A percentile compares a stretch with the other conserved stretches of the same genome.
These are phyloP conservation scores for Cucurbitaria berberidis DNA, from an alignment of 2,329 filamentous ascomycete genomes.

Conservation along the genomic window DNA sequence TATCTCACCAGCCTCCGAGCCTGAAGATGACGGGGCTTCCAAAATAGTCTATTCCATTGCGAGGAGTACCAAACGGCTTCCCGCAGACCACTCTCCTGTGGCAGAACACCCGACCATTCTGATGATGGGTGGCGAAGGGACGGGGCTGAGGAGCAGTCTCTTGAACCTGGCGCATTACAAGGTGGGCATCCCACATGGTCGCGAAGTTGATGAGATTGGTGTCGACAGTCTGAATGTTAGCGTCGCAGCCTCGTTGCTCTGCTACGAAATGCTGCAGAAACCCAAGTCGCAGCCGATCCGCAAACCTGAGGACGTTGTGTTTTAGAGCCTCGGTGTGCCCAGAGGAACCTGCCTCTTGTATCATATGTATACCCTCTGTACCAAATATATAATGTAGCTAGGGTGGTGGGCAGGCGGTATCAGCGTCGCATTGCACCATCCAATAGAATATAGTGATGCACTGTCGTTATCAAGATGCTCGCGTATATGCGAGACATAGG, in stretches of 20 bases:
- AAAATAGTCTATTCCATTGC: slow-evolving; percentile 35
- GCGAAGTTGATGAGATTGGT: slow-evolving; percentile 56
- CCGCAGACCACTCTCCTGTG: slow-evolving; percentile 36
- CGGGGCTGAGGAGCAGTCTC: slow-evolving; percentile 35
- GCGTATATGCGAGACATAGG: slow-evolving; percentile 11
- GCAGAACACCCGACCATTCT: slow-evolving; percentile 70
- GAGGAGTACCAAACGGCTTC: slow-evolving; percentile 25
- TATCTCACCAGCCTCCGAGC: neutral
- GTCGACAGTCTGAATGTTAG: slow-evolving; percentile 95
- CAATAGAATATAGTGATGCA: slow-evolving; percentile 2
- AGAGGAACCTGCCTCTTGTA: slow-evolving; percentile 5
- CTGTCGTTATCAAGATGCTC: slow-evolving; percentile 10
- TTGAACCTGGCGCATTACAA: slow-evolving; percentile 66
- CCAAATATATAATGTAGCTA: neutral
- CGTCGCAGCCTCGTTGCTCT: slow-evolving; percentile 81
- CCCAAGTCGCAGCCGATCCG: slow-evolving; percentile 21
- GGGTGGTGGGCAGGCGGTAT: neutral
- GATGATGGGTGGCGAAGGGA: slow-evolving; percentile 62
- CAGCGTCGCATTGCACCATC: neutral
- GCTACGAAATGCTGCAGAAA: slow-evolving; percentile 68
- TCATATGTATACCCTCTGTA: slow-evolving; percentile 1
- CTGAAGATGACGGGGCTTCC: slow-evolving; percentile 27
- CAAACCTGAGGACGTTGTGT: slow-evolving; percentile 25
- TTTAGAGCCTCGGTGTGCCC: slow-evolving; percentile 18
- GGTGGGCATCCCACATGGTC: slow-evolving; percentile 66